phyloP scores from a whole-genome alignment of 2,329 filamentous ascomycete genomes.

The Fusarium sublunatum region DNA sequence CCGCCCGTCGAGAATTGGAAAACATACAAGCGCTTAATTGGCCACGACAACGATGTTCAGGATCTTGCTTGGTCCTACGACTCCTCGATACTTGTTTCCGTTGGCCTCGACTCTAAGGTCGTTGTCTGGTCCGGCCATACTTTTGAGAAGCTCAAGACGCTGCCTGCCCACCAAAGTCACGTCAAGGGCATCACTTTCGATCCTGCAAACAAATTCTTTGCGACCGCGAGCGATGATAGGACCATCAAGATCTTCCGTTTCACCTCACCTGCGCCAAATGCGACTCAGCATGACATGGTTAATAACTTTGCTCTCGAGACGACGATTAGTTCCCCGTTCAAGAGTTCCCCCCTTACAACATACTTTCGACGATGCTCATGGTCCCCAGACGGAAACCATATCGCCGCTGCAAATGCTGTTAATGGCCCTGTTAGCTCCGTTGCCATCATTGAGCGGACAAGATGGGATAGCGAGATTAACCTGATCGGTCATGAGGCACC shows the following conservation, averaged over 20 bases:
- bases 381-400: slow-evolving; percentile 97
- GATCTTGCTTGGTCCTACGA: slow-evolving; percentile 97
- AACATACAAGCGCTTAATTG: slow-evolving; percentile 90
- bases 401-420: slow-evolving; percentile 95
- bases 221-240: slow-evolving; percentile 95
- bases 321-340: slow-evolving; percentile 89
- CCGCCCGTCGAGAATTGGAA: slow-evolving; percentile 98
- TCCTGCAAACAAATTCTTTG: slow-evolving; percentile 98
- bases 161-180: slow-evolving; percentile 93
- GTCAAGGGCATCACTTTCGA: slow-evolving; percentile 99
- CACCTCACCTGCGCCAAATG: slow-evolving; percentile 88
- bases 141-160: slow-evolving; percentile 96
- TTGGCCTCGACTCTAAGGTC: slow-evolving; percentile 96
- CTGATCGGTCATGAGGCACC: slow-evolving; percentile 97
- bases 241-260: slow-evolving; percentile 98
- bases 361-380: slow-evolving; percentile 97
- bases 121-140: slow-evolving; percentile 98
- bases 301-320: slow-evolving; percentile 96
- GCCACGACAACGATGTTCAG: slow-evolving; percentile 98
- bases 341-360: slow-evolving; percentile 91
- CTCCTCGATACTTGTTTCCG: slow-evolving; percentile 93
- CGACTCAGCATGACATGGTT: slow-evolving; percentile 92
- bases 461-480: slow-evolving; percentile 97
- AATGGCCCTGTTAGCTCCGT: slow-evolving; percentile 98
- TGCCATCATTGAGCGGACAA: slow-evolving; percentile 90